These are phyloP conservation scores for Poteriospumella lacustris DNA, from an alignment of 108 stramenopile genomes.

Conservation along the genomic window DNA sequence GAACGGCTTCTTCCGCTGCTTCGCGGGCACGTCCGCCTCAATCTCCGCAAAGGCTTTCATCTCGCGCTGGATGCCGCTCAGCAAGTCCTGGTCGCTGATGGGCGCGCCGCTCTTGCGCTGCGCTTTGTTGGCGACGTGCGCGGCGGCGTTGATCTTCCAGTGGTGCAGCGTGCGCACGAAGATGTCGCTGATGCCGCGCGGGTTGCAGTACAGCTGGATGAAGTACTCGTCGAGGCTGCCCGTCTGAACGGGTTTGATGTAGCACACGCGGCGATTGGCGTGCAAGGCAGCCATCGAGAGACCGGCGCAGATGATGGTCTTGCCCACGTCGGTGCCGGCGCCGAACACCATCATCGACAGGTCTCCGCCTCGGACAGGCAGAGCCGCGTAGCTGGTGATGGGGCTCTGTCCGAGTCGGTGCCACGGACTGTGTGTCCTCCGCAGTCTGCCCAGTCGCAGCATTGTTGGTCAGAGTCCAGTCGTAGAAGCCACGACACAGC, in stretches of 20 bases:
- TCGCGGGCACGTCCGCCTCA: too few species aligned
- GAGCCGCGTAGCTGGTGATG: not conserved
- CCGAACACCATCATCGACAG: constrained; percentile 63
- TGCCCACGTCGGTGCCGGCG: constrained; percentile 94
- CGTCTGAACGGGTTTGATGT: constrained; percentile 84
- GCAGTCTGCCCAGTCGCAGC: too few species aligned
- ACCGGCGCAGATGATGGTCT: constrained; percentile 78
- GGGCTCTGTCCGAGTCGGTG: too few species aligned
- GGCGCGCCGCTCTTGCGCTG: too few species aligned
- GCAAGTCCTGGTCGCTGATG: not conserved
- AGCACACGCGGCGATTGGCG: constrained; percentile 41
- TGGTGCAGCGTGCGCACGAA: not conserved
- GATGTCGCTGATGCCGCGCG: not conserved
- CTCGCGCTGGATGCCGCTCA: not conserved
- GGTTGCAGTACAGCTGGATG: not conserved
- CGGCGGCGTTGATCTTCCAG: too few species aligned
- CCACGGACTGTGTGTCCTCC: too few species aligned
- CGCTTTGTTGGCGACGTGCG: too few species aligned
- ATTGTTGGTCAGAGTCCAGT: too few species aligned
- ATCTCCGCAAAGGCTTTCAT: not conserved
- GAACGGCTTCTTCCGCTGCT: not conserved
- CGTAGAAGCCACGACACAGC: too few species aligned
- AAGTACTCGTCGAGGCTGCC: constrained; percentile 22
- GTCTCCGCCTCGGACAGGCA: not conserved
- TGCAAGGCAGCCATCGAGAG: constrained; percentile 58